Base-by-base conservation (phyloP, 345 rosid species). In the Viola odorata region DNA sequence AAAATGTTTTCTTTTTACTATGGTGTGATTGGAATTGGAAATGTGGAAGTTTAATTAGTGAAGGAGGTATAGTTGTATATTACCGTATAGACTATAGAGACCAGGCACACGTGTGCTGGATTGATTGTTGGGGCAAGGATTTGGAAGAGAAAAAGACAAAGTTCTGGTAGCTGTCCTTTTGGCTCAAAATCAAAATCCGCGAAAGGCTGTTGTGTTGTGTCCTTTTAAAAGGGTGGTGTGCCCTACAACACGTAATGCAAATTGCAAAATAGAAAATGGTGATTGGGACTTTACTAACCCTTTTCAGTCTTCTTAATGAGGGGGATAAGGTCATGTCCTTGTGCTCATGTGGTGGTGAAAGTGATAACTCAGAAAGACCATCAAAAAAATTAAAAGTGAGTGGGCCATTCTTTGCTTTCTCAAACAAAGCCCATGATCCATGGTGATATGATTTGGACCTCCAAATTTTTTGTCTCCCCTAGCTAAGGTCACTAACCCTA, bases 31-130 rank as follows among this genome's bases (percentile, higher is more conserved):
- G 53, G 75, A 12, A 16, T 50, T 65, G 32, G 32, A 23, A 23
- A 23, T 23, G 32, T 23, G 32, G 32, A 23, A 23, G 32, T 23
- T 23, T 23, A 23, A 23, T 23, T 23, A 23, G 32, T 23, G 32
- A 2, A 23, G 32, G 32, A 23, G 32, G 32, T 23, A 2, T n/a
- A n/a, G n/a, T n/a, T n/a, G n/a, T n/a, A n/a, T n/a, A n/a, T n/a
- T n/a, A n/a, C n/a, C n/a, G n/a, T n/a, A n/a, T n/a, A n/a, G 32
- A 51, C 6, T 44, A 42, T 8, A 53, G 32, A 47, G 45, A 14
- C 42, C 37, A 60, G 47, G 58, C 82, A 72, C 79, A 66, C 77
- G 75, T 69, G 79, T 60, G 75, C n/a, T 66, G 73, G 65, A 64
- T 38, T 54, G 48, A 50, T 23, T 57, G 66, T 16, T 51, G 65